Percentiles rank a stretch among this genome's conserved stretches.
phyloP scores from a whole-genome alignment of 1,284 basidiomycete genomes.

The Trichosporon inkin region DNA sequence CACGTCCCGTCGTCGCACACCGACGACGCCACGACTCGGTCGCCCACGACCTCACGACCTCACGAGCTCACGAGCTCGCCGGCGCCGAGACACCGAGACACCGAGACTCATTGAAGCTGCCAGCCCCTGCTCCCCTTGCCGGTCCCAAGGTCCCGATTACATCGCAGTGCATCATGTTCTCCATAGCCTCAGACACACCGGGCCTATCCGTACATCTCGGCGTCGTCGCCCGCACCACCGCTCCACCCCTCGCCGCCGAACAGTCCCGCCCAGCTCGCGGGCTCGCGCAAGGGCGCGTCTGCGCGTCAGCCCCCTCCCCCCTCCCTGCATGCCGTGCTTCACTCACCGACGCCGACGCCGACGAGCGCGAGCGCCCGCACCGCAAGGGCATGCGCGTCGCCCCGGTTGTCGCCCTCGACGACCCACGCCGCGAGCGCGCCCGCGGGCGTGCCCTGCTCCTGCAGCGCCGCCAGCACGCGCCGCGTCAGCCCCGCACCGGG shows the following conservation, averaged over 20 bases:
- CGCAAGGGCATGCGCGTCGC: constrained; percentile 64
- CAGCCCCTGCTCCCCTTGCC: too few relatives aligned
- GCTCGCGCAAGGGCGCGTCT: constrained; percentile 32
- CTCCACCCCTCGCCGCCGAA: constrained; percentile 48
- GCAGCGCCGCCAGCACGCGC: constrained; percentile 58
- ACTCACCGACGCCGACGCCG: constrained; percentile 35
- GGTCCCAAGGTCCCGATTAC: neutral
- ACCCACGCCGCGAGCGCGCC: constrained; percentile 56
- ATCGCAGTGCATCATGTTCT: neutral
- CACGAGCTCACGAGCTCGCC: too few relatives aligned
- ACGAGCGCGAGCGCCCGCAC: constrained; percentile 56
- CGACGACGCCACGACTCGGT: too few relatives aligned
- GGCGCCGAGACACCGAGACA: too few relatives aligned
- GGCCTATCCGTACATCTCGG: constrained; percentile 46
- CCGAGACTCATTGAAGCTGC: too few relatives aligned
- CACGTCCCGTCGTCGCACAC: too few relatives aligned
- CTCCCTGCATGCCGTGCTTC: neutral
- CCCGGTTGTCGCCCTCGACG: constrained; percentile 71
- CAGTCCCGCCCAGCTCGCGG: constrained; percentile 42
- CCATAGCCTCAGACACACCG: too few relatives aligned
- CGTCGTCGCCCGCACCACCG: constrained; percentile 38
- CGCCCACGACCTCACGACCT: too few relatives aligned
- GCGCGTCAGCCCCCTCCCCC: neutral
- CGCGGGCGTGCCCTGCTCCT: constrained; percentile 23
- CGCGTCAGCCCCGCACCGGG: constrained; percentile 70